Evolutionary conservation across 2,329 filamentous ascomycete species (phyloP), one percentile per base, ranked within the genome.

Genomic region (Trichocomaceae sp.): DNA sequence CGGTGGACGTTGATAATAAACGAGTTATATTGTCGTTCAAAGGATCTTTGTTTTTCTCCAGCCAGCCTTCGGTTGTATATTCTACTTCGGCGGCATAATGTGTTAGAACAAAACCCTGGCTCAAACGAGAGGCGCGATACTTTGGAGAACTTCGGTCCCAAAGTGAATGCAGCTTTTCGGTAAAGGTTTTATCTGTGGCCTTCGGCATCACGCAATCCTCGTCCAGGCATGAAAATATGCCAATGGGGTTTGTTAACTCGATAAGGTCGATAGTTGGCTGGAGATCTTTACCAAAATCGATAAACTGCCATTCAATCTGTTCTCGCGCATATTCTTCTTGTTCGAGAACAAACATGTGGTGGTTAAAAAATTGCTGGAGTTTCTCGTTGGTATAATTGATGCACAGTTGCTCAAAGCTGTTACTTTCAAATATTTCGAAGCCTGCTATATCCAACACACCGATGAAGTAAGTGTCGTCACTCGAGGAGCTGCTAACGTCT

Each of bases 351-450:
- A 99, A 99, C 93, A 99, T 99, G 76, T 99, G 95, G 69, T 99
- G 93, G 66, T 99, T 99, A 81, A 99, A 99, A 72, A 99, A 99
- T 63, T 99, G 93, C 67, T 99, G 93, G 6, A 99, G 83, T 71
- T 96, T 99, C 72, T 99, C 93, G 73, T 99, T 99, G 58, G 95
- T 97, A 73, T 99, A 99, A 73, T 99, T 99, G 80, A 99, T 99
- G 77, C 93, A 99, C 5, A 99, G 81, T 71, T 99, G 93, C 70
- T 99, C 93, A 66, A 99, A 99, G 76, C 92, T 96, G 76, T 99
- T 99, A 65, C 89, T 83, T 63, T 99, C 91, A 64, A 99, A 99
- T 57, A 99, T 99, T 68, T 99, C 93, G 72, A 99, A 99, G 58
- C 93, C 93, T 60, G 95, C 95, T 72, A 99, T 99, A 82, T 99